Evolutionary conservation across 2,329 filamentous ascomycete genomes (phyloP).

Genomic region (Trichoderma harzianum): DNA sequence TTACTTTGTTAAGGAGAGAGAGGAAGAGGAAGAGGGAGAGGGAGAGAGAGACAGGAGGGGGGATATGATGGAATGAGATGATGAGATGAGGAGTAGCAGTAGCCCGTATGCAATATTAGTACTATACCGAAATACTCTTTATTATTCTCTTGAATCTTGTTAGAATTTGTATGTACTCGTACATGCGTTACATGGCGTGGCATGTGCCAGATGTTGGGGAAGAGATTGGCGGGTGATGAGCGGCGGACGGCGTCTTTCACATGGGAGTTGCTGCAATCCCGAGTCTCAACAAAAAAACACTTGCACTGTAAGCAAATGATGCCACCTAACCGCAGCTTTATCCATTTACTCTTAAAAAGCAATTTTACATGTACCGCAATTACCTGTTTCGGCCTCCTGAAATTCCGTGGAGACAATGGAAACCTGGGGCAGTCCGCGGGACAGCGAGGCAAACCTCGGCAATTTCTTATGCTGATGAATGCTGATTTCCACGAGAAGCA

Average conservation of each 20-base stretch:
- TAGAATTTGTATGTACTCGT: background rate
- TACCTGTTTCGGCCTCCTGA: background rate
- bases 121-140: background rate
- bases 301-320: background rate
- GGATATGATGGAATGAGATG: background rate
- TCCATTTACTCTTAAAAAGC: background rate
- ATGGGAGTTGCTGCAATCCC: background rate
- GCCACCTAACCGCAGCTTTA: background rate
- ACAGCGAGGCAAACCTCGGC: background rate
- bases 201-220: background rate
- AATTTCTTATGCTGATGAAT: background rate
- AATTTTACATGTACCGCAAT: background rate
- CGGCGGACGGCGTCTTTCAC: background rate
- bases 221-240: background rate
- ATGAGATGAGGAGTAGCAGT: background rate
- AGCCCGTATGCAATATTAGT: conserved; percentile 15
- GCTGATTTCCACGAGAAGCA: background rate
- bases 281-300: background rate
- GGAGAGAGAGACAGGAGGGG: background rate
- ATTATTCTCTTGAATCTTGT: background rate
- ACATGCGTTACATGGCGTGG: background rate
- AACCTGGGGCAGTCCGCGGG: background rate
- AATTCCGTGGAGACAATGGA: background rate
- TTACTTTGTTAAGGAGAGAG: background rate
- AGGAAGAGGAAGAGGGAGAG: background rate